Evolutionary conservation across 192 early-diverging fungal species (phyloP), one percentile per base, ranked within the genome.

Genomic region (Backusella circina): DNA sequence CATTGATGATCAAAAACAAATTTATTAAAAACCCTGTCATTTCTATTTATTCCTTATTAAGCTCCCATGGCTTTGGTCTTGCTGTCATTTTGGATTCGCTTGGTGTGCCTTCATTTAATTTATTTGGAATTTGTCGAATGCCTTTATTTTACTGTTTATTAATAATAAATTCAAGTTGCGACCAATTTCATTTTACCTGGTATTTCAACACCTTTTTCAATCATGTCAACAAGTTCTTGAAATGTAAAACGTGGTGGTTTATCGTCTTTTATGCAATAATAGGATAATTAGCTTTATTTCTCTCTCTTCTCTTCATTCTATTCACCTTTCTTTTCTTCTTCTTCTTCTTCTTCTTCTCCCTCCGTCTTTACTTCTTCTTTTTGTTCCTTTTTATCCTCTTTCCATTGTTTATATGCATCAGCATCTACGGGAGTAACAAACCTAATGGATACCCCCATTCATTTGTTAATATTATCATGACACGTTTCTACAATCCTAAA

Each of bases 171-270:
- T 26, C 26, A 23, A 70, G 44, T 70, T 15, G 10, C 10, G 12
- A 32, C 54, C 21, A 65, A 21, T 32, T 73, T 15, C 2, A 35
- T 2, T 68, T 65, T 78, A 78, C 84, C 84, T 80, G 84, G 84
- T 68, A 83, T 79, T 18, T 75, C 75, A 37, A 83, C 72, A 5
- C 79, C 82, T 18, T 37, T 79, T 57, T 78, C 73, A 67, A 85
- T 83, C 80, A 81, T 83, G 6, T 85, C 79, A 9, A 78, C 76
- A n/a, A 85, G 31, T 54, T 85, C 70, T 64, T 83, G 79, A 41
- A 85, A 85, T 5, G 84, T 74, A 36, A 78, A 61, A 21, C 77
- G 70, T 50, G 41, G 75, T 32, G 65, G 74, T 10, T 57, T 72
- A 15, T 71, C 69, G 2, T 50, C 50, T 30, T 64, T 66, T n/a